Evolutionary conservation across 768 basidiomycete species (phyloP), one percentile per base, ranked within the genome.

Genomic region (Solioccasus polychromus): DNA sequence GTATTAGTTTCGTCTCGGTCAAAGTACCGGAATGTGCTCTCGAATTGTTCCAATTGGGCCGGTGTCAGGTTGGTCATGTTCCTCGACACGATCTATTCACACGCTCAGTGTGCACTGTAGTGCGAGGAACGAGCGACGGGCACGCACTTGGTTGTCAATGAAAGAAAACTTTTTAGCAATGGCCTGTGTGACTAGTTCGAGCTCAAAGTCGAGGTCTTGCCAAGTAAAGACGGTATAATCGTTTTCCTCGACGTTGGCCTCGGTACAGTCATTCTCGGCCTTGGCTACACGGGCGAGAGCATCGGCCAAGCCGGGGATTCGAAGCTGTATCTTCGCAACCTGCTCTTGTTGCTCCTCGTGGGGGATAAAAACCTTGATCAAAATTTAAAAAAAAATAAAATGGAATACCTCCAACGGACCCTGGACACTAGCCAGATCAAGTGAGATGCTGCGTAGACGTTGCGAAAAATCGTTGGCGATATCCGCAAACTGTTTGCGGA

Each of bases 21-120:
- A 59, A 99, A 99, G 69, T 97, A 94, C 41, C 94, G 82, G 82
- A 99, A 98, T 1, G 93, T 95, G 62, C 85, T 82, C 66, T 98
- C 95, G 54, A 96, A 95, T 60, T 97, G 93, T 61, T 98, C 95
- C 19, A 98, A 74, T 61, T 93, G 92, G 12, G 92, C 93, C 0
- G 96, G 93, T 0, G 95, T 95, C 51, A 99, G 68, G 62, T 97
- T 96, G 20, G 92, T 88, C 80, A 91, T 85, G 56, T 90, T 92
- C 35, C 92, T 78, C 11, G 96, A 93, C 1, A 97, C 88, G 56
- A 96, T 90, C 92, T 98, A 54, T 26, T n/a, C 19, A 22, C 23
- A 15, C 24, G 7, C 31, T 62, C 45, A 57, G 52, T 40, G 18
- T 38, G 15, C 6, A 17, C 47, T 20, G 54, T 42, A 15, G n/a